Conservation (phyloP, 2,329 filamentous ascomycete species). For the Paracamarosporium sp. region DNA sequence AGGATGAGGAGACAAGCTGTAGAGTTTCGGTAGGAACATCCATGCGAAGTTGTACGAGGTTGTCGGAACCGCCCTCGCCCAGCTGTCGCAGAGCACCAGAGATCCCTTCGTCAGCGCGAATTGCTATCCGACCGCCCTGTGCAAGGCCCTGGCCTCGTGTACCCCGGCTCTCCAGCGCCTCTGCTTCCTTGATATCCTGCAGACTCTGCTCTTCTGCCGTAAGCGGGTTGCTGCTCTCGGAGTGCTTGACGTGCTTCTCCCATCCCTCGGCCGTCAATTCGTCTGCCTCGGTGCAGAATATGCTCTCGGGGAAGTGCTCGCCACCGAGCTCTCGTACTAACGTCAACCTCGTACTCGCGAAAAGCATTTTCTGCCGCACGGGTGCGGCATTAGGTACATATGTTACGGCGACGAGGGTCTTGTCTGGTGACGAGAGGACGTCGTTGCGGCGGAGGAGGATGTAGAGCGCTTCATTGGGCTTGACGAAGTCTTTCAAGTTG, state of each 20-base stretch:
- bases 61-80: constrained; percentile 55
- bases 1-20: constrained; percentile 65
- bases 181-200: constrained; percentile 75
- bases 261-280: constrained; percentile 76
- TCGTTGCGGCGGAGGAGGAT: constrained; percentile 75
- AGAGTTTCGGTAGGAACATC: constrained; percentile 73
- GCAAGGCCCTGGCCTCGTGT: constrained; percentile 60
- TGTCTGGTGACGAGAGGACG: constrained; percentile 46
- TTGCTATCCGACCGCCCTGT: constrained; percentile 50
- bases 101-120: constrained; percentile 67
- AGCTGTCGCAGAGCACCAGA: constrained; percentile 68
- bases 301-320: constrained; percentile 78
- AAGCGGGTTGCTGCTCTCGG: constrained; percentile 67
- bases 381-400: constrained; percentile 81
- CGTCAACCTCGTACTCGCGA: constrained; percentile 77
- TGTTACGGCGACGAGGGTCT: constrained; percentile 69
- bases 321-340: constrained; percentile 78
- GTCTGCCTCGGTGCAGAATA: constrained; percentile 73
- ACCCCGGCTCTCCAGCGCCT: constrained; percentile 75
- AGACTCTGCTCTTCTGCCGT: constrained; percentile 79
- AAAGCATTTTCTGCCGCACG: constrained; percentile 86
- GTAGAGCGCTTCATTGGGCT: constrained; percentile 73
- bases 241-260: constrained; percentile 74
- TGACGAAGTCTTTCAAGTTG: constrained; percentile 68
- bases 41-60: constrained; percentile 75